A percentile compares a stretch with the other conserved stretches of the same genome.
phyloP scores from a whole-genome alignment of 2,329 filamentous ascomycete species.

The Parastagonospora nodorum region DNA sequence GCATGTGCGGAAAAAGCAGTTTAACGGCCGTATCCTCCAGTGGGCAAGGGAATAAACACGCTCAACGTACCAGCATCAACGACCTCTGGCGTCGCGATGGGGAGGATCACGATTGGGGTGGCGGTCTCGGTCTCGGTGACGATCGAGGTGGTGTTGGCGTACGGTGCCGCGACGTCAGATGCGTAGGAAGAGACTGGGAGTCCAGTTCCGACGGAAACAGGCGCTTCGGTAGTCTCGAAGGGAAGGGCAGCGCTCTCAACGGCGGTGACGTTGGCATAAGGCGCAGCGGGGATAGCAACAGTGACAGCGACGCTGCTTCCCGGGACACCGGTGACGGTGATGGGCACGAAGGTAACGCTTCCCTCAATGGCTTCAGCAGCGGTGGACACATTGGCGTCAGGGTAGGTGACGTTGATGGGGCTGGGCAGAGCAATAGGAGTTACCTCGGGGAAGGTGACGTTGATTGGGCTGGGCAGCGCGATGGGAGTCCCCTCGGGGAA shows the following conservation, averaged over 20 bases:
- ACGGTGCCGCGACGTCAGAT: not conserved
- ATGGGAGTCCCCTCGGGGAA: not conserved
- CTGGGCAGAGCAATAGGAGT: no score
- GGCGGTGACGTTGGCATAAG: not conserved
- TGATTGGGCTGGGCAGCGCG: not conserved
- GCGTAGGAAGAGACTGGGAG: not conserved
- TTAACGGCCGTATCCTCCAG: not conserved
- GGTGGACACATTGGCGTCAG: no score
- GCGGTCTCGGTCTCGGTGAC: not conserved
- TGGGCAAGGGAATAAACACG: conserved; percentile 3
- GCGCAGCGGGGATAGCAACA: not conserved
- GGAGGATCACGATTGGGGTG: not conserved
- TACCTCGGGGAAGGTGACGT: not conserved
- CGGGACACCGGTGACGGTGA: conserved; percentile 1
- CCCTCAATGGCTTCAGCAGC: not conserved
- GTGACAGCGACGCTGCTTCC: not conserved
- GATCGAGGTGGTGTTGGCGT: not conserved
- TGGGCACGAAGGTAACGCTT: not conserved
- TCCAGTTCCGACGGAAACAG: not conserved
- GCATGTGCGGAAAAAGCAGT: not conserved
- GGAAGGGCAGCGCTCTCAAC: not conserved
- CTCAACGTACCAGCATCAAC: conserved; percentile 11
- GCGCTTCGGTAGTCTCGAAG: not conserved
- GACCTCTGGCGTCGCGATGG: not conserved
- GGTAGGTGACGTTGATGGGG: no score